phyloP scores from a whole-genome alignment of 2,329 filamentous ascomycete species.

The Hypoxylon rubiginosum region DNA sequence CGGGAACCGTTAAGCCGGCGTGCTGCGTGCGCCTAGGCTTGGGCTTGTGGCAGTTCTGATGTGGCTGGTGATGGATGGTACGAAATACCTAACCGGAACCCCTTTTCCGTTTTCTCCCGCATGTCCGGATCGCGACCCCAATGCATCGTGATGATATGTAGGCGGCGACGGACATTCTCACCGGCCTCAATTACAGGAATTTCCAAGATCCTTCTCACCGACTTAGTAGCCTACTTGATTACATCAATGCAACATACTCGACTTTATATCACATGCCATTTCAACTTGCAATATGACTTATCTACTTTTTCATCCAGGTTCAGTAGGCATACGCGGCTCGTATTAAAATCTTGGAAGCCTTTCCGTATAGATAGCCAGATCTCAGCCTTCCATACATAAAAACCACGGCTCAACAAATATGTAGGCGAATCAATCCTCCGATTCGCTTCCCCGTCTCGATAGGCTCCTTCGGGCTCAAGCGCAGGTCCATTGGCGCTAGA shows the following conservation, averaged over 20 bases:
- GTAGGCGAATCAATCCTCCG: constrained; percentile 24
- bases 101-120: constrained; percentile 27
- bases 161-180: constrained; percentile 21
- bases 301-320: background rate
- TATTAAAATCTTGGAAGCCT: constrained; percentile 2
- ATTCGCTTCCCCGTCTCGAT: constrained; percentile 25
- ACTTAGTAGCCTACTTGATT: background rate
- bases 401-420: constrained; percentile 21
- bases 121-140: constrained; percentile 1
- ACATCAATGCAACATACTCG: background rate
- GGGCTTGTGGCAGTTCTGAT: constrained; percentile 21
- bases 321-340: background rate
- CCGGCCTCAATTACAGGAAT: constrained; percentile 26
- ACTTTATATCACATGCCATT: constrained; percentile 2
- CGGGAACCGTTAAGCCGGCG: background rate
- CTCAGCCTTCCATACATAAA: constrained; percentile 1
- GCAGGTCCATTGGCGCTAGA: constrained; percentile 29
- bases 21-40: no score
- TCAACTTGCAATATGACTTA: background rate
- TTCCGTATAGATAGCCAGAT: constrained; percentile 3
- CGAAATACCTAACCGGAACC: background rate
- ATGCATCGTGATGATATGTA: background rate
- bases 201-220: constrained; percentile 27
- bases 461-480: constrained; percentile 30
- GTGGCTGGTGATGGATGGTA: constrained; percentile 26